Percentiles rank a stretch among this genome's conserved stretches.
Evolutionary conservation across 2,329 filamentous ascomycete genomes (phyloP).

Genomic region (Clarireedia paspali): DNA sequence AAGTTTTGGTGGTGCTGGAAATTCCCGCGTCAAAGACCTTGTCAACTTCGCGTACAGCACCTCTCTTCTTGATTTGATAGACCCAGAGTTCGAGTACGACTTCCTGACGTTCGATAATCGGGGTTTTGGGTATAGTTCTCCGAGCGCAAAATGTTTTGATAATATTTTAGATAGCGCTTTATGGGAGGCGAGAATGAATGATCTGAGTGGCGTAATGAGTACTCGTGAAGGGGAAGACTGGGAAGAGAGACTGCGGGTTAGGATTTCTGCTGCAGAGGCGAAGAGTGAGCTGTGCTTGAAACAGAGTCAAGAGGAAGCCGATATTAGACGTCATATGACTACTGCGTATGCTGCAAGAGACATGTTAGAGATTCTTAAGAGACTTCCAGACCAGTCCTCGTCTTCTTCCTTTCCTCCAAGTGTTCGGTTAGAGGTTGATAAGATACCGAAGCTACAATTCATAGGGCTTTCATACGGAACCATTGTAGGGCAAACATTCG

Average conservation of each 20-base stretch:
- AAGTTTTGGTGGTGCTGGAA: slow-evolving; percentile 1
- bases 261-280: neutral
- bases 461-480: slow-evolving; percentile 4
- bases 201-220: neutral
- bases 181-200: slow-evolving; percentile 2
- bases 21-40: neutral
- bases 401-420: neutral
- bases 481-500: neutral
- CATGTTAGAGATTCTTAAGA: slow-evolving; percentile 5
- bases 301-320: neutral
- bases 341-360: slow-evolving; percentile 2
- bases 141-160: slow-evolving; percentile 6
- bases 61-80: neutral
- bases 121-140: slow-evolving; percentile 4
- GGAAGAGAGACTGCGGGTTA: neutral
- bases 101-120: slow-evolving; percentile 7
- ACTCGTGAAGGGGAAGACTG: neutral
- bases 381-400: neutral
- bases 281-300: neutral
- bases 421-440: neutral
- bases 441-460: neutral
- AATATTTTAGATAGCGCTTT: neutral
- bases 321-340: slow-evolving; percentile 1
- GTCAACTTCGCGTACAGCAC: neutral
- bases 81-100: neutral